Conservation (phyloP, 148 eudicot species). For the Rhododendron mucronatum region DNA sequence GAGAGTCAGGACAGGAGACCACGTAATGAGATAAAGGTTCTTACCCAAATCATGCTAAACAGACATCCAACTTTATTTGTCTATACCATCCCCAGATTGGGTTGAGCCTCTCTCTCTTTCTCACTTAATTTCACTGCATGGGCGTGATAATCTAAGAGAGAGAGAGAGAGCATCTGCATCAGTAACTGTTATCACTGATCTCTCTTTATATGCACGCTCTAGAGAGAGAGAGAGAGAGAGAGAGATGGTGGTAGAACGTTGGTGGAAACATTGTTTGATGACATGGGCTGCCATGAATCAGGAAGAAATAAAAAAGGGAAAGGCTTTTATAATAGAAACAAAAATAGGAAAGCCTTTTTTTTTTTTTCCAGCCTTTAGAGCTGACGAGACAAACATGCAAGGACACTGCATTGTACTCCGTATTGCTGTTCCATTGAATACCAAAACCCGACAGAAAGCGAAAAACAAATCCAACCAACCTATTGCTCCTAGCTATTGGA, state of each 20-base stretch:
- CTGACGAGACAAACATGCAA: constrained; percentile 23
- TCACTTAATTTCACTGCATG: constrained; percentile 4
- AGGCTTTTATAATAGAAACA: too few species aligned
- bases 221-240: neutral
- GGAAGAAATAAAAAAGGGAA: neutral
- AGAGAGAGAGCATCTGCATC: constrained; percentile 1
- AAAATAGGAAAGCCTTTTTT: neutral
- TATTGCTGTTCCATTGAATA: neutral
- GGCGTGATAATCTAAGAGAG: constrained; percentile 53
- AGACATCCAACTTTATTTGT: neutral
- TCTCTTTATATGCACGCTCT: neutral
- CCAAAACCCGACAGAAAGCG: neutral
- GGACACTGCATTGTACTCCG: constrained; percentile 11
- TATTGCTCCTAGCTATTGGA: neutral
- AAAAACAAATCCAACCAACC: neutral
- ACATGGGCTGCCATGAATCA: neutral
- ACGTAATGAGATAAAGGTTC: constrained; percentile 18
- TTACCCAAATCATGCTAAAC: constrained; percentile 8
- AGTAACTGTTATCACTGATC: constrained; percentile 7
- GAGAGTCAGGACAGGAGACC: neutral
- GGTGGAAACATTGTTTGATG: neutral
- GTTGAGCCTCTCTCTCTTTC: neutral
- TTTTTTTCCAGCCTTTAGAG: constrained; percentile 17
- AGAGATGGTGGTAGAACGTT: neutral
- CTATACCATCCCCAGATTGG: neutral